Evolutionary conservation across 176 grass and related monocot species (phyloP).

Genomic region (Alloteropsis semialata): DNA sequence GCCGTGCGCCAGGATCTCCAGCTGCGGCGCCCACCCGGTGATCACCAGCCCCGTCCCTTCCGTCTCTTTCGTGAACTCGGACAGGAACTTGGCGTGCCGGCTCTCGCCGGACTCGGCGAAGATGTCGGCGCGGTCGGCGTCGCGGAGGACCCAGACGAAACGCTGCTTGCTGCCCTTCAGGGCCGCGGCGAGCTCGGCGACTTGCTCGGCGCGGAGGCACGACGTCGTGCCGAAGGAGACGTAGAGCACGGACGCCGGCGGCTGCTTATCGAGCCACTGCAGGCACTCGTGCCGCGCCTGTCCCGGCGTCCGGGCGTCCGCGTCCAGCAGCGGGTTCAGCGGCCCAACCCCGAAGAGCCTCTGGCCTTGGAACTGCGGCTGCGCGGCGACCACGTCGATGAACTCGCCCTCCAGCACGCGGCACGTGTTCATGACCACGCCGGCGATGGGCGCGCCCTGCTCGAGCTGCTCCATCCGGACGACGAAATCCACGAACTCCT

Average conservation of each 20-base stretch:
- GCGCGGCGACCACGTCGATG: conserved; percentile 25
- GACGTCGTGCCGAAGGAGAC: conserved; percentile 56
- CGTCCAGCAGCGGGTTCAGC: conserved; percentile 26
- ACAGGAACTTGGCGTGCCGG: conserved; percentile 12
- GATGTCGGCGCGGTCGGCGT: conserved; percentile 49
- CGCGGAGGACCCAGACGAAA: conserved; percentile 73
- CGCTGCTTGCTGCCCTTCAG: conserved; percentile 43
- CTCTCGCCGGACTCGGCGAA: conserved; percentile 14
- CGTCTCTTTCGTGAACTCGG: conserved; percentile 7
- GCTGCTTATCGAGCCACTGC: conserved; percentile 50
- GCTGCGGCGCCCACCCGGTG: conserved; percentile 74
- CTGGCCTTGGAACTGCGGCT: conserved; percentile 15
- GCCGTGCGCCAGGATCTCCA: conserved; percentile 63
- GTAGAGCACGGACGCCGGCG: conserved; percentile 46
- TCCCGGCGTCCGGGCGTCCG: not conserved
- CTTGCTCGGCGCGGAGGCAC: conserved; percentile 27
- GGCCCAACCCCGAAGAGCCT: conserved; percentile 54
- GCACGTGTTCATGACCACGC: conserved; percentile 40
- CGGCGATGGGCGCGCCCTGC: not conserved
- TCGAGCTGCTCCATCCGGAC: not conserved
- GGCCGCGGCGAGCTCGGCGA: conserved; percentile 44
- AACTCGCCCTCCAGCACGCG: conserved; percentile 36
- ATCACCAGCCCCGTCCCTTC: conserved; percentile 46
- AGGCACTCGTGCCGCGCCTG: conserved; percentile 32
- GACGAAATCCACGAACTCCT: conserved; percentile 18